phyloP scores from a whole-genome alignment of 352 stramenopile genomes.

The Phytophthora pistaciae region DNA sequence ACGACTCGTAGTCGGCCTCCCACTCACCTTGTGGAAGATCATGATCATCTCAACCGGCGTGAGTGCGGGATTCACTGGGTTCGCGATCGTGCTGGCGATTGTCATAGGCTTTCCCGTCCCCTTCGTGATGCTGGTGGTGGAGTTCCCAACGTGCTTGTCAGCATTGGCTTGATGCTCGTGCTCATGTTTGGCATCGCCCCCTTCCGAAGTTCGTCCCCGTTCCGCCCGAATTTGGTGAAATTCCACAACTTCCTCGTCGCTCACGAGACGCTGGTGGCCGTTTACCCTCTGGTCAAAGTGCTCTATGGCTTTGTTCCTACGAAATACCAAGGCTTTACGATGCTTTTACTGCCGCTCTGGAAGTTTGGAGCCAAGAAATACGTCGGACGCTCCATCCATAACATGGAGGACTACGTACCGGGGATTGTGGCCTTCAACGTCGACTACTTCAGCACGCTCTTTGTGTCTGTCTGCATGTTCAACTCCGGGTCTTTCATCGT shows the following conservation, averaged over 20 bases:
- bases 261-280: background rate
- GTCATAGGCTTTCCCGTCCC: conserved; percentile 12
- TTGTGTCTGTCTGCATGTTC: background rate
- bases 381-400: background rate
- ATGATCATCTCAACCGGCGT: background rate
- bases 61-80: background rate
- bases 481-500: conserved; percentile 11
- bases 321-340: conserved; percentile 10
- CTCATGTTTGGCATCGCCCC: background rate
- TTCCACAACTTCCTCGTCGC: background rate
- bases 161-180: background rate
- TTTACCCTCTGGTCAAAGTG: conserved; percentile 10
- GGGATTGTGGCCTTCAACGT: conserved; percentile 12
- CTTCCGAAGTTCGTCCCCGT: conserved; percentile 5
- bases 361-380: conserved; percentile 14
- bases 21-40: background rate
- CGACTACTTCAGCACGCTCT: conserved; percentile 16
- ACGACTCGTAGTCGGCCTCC: background rate
- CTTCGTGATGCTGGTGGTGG: background rate
- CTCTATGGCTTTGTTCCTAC: conserved; percentile 3
- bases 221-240: background rate
- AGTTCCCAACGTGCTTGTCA: background rate
- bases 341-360: conserved; percentile 11
- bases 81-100: background rate
- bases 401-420: conserved; percentile 11